phyloP scores from a whole-genome alignment of 2,329 filamentous ascomycete species.

The Alternaria longipes region DNA sequence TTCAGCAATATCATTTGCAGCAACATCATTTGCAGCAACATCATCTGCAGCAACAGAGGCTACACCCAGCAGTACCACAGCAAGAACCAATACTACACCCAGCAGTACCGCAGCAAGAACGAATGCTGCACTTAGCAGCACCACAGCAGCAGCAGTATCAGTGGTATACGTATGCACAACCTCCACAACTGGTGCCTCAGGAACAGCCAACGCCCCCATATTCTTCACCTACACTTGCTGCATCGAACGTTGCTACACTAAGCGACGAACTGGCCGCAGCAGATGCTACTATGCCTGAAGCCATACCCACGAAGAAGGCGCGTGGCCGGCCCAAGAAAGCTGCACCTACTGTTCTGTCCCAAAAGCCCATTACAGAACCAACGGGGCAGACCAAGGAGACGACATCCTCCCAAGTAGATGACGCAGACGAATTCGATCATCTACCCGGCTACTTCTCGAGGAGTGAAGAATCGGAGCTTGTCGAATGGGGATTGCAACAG shows the following conservation, averaged over 20 bases:
- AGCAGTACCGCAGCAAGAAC: too few relatives aligned
- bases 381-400: slow-evolving; percentile 5
- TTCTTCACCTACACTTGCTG: neutral
- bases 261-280: neutral
- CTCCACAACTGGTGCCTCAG: neutral
- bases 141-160: neutral
- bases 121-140: neutral
- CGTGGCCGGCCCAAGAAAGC: slow-evolving; percentile 46
- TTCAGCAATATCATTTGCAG: too few relatives aligned
- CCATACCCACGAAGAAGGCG: slow-evolving; percentile 27
- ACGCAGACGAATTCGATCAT: too few relatives aligned
- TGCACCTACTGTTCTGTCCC: slow-evolving; percentile 5
- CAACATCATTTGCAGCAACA: neutral
- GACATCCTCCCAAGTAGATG: too few relatives aligned
- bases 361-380: slow-evolving; percentile 11
- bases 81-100: neutral
- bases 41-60: neutral
- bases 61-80: neutral
- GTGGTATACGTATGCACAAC: neutral
- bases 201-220: neutral
- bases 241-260: neutral
- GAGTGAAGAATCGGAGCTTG: neutral
- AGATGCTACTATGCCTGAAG: neutral
- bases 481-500: neutral
- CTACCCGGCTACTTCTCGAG: neutral